Conservation (phyloP, 192 early-diverging fungal genomes). For the Obelidium mucronatum region DNA sequence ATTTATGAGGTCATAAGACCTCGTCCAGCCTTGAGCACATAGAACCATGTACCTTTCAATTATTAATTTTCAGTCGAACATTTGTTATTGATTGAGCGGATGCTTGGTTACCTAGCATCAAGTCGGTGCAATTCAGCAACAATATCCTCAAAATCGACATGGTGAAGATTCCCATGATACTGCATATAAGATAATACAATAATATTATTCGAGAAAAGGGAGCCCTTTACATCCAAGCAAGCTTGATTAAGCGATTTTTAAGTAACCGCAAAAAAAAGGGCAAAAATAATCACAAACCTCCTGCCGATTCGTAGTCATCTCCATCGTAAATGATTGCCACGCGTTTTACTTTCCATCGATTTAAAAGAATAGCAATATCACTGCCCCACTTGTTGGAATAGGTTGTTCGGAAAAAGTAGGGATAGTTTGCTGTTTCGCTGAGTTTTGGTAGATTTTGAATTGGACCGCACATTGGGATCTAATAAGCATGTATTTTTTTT, state of each 20-base stretch:
- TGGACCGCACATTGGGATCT: background rate
- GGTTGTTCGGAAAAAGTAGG: constrained; percentile 4
- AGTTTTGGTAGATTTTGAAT: constrained; percentile 3
- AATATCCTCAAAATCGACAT: background rate
- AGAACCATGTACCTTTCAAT: constrained; percentile 6
- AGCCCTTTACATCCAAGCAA: background rate
- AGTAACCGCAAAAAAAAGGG: background rate
- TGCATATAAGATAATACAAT: background rate
- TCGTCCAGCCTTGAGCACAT: constrained; percentile 4
- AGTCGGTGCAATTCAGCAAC: background rate
- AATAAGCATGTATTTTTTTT: no score
- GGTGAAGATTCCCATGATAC: background rate
- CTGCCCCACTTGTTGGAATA: background rate
- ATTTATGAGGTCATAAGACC: background rate
- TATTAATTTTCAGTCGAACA: background rate
- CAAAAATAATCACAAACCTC: background rate
- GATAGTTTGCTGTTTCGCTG: background rate
- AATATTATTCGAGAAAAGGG: background rate
- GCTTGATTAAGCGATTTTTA: background rate
- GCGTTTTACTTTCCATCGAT: background rate
- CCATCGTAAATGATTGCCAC: background rate
- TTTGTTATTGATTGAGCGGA: background rate
- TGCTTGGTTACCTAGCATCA: background rate
- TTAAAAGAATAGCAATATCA: background rate
- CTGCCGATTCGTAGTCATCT: background rate